Conservation (phyloP, 2,329 filamentous ascomycete species). For the Penicillium crustosum region DNA sequence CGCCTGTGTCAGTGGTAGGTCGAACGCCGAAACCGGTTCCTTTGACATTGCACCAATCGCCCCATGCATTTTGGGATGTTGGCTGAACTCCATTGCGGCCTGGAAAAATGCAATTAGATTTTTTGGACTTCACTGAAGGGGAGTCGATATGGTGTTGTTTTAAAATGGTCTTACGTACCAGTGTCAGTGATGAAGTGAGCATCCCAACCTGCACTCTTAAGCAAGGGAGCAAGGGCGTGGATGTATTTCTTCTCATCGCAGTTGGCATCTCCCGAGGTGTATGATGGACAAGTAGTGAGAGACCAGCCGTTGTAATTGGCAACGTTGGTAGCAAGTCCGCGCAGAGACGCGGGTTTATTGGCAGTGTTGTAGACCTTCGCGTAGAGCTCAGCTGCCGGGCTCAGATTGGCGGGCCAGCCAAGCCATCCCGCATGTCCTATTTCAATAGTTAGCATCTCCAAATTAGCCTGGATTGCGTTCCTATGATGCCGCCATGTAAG, state of each 20-base stretch:
- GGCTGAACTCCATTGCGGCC: slow-evolving; percentile 64
- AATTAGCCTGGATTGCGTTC: background rate
- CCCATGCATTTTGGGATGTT: slow-evolving; percentile 57
- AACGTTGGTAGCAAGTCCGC: slow-evolving; percentile 58
- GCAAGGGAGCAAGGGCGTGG: slow-evolving; percentile 52
- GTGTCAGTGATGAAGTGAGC: slow-evolving; percentile 59
- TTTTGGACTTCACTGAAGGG: no score
- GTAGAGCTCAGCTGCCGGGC: slow-evolving; percentile 51
- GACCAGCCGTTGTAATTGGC: slow-evolving; percentile 60
- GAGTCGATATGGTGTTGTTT: background rate
- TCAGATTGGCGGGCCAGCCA: slow-evolving; percentile 61
- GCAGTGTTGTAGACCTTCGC: slow-evolving; percentile 50
- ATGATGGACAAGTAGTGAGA: slow-evolving; percentile 46
- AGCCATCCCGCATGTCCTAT: slow-evolving; percentile 62
- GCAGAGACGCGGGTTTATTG: slow-evolving; percentile 48
- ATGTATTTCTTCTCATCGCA: slow-evolving; percentile 57
- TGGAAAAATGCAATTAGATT: slow-evolving; percentile 20
- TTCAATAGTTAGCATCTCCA: background rate
- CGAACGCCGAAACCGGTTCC: slow-evolving; percentile 64
- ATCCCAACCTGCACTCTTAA: slow-evolving; percentile 49
- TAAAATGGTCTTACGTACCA: slow-evolving; percentile 31
- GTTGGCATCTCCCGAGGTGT: slow-evolving; percentile 49
- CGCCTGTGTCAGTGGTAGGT: slow-evolving; percentile 62
- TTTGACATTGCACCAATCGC: slow-evolving; percentile 67
- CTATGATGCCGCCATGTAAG: background rate